Evolutionary conservation across 768 basidiomycete species (phyloP).

Genomic region (Roridomyces roridus): DNA sequence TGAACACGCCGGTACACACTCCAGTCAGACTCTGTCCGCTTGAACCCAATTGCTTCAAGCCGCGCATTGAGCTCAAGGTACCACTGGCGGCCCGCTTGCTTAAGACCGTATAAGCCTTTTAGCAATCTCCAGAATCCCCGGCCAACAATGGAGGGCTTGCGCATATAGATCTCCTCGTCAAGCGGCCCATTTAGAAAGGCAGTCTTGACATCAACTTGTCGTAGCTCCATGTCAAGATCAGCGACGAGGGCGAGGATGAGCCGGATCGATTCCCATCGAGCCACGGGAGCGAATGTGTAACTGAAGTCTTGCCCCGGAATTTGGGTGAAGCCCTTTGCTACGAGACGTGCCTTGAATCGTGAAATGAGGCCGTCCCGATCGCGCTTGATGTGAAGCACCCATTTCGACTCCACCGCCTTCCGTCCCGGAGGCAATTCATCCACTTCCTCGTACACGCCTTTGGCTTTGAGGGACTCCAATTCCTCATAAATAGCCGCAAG

Average conservation of each 20-base stretch:
- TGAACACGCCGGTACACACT: slow-evolving; percentile 9
- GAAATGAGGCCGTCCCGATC: slow-evolving; percentile 25
- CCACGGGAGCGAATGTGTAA: slow-evolving; percentile 35
- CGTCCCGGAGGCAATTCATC: slow-evolving; percentile 11
- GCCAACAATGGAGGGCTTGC: slow-evolving; percentile 24
- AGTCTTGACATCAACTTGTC: slow-evolving; percentile 18
- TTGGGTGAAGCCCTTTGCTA: slow-evolving; percentile 48
- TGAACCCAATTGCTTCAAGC: slow-evolving; percentile 8
- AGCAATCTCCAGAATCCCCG: slow-evolving; percentile 22
- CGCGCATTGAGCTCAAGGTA: slow-evolving; percentile 3
- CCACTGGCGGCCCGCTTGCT: slow-evolving; percentile 11
- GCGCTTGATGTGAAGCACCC: slow-evolving; percentile 28
- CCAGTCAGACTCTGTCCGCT: slow-evolving; percentile 14
- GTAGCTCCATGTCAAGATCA: neutral
- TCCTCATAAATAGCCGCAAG: slow-evolving; percentile 21
- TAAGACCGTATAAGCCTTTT: slow-evolving; percentile 10
- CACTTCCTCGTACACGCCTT: slow-evolving; percentile 26
- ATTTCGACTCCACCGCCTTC: slow-evolving; percentile 14
- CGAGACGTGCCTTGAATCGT: slow-evolving; percentile 43
- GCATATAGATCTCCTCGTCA: slow-evolving; percentile 35
- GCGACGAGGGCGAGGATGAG: slow-evolving; percentile 27
- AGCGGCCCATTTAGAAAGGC: slow-evolving; percentile 33
- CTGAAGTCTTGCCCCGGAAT: slow-evolving; percentile 41
- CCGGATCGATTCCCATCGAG: slow-evolving; percentile 29
- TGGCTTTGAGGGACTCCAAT: slow-evolving; percentile 30